A percentile compares a stretch with the other conserved stretches of the same genome.
Conservation (phyloP, 2,329 filamentous ascomycete species). For the Fonsecaea pugnacius region DNA sequence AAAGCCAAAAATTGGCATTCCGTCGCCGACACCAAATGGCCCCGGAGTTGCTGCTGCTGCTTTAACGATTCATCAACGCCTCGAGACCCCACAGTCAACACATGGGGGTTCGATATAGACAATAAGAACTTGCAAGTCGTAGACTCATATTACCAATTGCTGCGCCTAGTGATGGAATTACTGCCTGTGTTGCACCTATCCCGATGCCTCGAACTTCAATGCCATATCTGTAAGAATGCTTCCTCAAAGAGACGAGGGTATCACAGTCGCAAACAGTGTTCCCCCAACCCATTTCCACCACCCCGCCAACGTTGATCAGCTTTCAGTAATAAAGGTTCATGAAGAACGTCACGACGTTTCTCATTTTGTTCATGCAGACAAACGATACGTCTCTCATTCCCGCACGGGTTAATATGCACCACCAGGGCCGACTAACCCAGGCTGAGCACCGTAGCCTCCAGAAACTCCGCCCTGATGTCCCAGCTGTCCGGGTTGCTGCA, state of each 20-base stretch:
- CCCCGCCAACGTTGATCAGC: not conserved
- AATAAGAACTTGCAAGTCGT: not conserved
- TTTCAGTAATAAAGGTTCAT: not conserved
- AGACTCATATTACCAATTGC: conserved; percentile 12
- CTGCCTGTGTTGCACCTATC: conserved; percentile 12
- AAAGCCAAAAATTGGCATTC: conserved; percentile 1
- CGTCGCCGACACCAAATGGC: not conserved
- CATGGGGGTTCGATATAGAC: not conserved
- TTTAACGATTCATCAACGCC: not conserved
- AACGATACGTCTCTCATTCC: not conserved
- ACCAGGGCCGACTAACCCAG: conserved; percentile 33
- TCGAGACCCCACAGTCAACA: not conserved
- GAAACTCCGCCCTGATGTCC: conserved; percentile 27
- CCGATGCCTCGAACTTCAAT: not conserved
- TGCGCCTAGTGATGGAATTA: not conserved
- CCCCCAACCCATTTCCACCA: not conserved
- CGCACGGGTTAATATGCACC: conserved; percentile 22
- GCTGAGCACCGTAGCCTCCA: conserved; percentile 34
- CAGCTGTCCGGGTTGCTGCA: conserved; percentile 31
- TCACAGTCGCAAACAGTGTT: conserved; percentile 17
- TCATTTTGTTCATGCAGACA: not conserved
- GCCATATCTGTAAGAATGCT: not conserved
- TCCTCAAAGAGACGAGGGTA: conserved; percentile 17
- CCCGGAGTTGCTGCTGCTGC: conserved; percentile 4
- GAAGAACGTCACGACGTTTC: not conserved